These are phyloP conservation scores for Aspergillus luchuensis DNA, from an alignment of 2,329 filamentous ascomycete genomes.

Conservation along the genomic window DNA sequence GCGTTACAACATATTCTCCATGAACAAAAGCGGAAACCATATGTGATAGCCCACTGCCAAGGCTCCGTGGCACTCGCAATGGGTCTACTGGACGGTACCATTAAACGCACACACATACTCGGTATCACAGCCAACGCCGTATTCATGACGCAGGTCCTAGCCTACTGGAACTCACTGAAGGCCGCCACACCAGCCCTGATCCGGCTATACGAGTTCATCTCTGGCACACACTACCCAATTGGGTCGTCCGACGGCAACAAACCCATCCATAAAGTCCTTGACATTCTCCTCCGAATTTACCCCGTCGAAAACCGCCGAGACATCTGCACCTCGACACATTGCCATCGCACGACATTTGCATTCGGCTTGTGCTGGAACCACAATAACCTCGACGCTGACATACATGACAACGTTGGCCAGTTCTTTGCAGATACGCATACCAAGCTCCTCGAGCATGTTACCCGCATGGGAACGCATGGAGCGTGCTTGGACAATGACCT, in stretches of 20 bases:
- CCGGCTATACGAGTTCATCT: conserved; percentile 13
- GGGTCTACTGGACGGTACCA: conserved; percentile 8
- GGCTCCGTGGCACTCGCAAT: conserved; percentile 13
- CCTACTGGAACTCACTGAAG: conserved; percentile 23
- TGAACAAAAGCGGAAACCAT: neutral
- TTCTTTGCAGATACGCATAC: conserved; percentile 35
- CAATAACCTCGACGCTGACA: conserved; percentile 35
- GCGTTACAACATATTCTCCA: conserved; percentile 3
- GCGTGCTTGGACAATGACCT: conserved; percentile 7
- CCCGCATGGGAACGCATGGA: conserved; percentile 21
- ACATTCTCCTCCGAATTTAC: conserved; percentile 36
- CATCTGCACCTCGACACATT: conserved; percentile 35
- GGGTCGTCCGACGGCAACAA: neutral
- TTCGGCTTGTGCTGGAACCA: conserved; percentile 43
- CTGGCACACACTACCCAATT: conserved; percentile 20
- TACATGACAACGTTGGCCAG: conserved; percentile 31
- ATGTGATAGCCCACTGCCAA: conserved; percentile 16
- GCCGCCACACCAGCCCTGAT: conserved; percentile 7
- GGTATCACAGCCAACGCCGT: conserved; percentile 26
- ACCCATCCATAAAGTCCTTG: conserved; percentile 20
- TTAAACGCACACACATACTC: conserved; percentile 12
- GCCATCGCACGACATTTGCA: conserved; percentile 35
- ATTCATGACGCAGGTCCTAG: conserved; percentile 23
- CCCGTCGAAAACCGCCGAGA: conserved; percentile 31
- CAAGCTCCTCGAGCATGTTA: conserved; percentile 32